Evolutionary conservation across 345 rosid genomes (phyloP).

Genomic region (Abelmoschus esculentus): DNA sequence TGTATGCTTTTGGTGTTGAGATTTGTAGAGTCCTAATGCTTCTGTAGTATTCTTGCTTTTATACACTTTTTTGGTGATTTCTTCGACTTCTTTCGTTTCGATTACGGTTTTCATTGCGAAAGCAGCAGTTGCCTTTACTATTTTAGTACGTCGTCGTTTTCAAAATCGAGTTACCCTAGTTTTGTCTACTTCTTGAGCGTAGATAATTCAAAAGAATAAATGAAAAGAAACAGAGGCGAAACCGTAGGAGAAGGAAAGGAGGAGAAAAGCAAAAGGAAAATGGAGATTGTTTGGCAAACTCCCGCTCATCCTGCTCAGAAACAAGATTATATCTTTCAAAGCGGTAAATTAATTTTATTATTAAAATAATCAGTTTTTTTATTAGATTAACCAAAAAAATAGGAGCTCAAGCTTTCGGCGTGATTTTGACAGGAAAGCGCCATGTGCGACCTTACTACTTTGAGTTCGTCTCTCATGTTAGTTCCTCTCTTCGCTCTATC

Average conservation of each 20-base stretch:
- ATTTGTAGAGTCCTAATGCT: no score
- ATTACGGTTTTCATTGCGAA: no score
- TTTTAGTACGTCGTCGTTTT: no score
- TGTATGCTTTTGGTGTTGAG: no score
- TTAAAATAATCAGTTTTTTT: constrained; percentile 15
- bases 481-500: constrained; percentile 8
- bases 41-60: no score
- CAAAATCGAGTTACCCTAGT: no score
- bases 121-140: no score
- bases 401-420: constrained; percentile 17
- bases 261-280: constrained; percentile 11
- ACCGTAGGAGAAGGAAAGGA: constrained; percentile 13
- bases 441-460: constrained; percentile 78
- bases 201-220: no score
- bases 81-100: no score
- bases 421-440: constrained; percentile 57
- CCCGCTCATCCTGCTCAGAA: constrained; percentile 34
- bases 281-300: constrained; percentile 62
- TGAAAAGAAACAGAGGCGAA: constrained; percentile 26
- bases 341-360: not conserved
- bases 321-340: constrained; percentile 15
- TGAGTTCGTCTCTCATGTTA: constrained; percentile 82
- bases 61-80: no score
- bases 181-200: no score
- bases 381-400: constrained; percentile 7